These are phyloP conservation scores for Persicaria tinctoria DNA, from an alignment of 148 eudicot genomes.

Conservation along the genomic window DNA sequence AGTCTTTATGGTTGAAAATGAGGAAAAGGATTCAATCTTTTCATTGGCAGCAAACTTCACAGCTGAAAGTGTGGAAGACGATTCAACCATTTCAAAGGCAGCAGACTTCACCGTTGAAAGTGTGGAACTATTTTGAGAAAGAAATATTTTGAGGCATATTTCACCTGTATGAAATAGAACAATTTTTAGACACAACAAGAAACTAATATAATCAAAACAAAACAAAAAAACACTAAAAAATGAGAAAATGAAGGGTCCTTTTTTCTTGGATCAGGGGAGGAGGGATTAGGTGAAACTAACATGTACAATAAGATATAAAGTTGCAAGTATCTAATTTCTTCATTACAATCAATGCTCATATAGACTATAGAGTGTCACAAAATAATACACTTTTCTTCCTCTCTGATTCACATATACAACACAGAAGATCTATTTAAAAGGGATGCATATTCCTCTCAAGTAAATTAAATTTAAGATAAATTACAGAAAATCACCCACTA, in stretches of 20 bases:
- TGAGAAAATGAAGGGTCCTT: background rate
- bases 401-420: background rate
- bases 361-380: background rate
- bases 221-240: background rate
- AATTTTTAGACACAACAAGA: background rate
- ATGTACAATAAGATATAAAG: background rate
- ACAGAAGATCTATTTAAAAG: background rate
- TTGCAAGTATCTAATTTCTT: background rate
- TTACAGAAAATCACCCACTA: background rate
- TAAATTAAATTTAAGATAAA: background rate
- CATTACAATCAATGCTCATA: too few species aligned
- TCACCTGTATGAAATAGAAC: slow-evolving; percentile 42
- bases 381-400: background rate
- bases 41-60: background rate
- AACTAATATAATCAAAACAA: background rate
- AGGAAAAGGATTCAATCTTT: slow-evolving; percentile 15
- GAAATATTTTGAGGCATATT: slow-evolving; percentile 71
- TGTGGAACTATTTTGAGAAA: slow-evolving; percentile 56
- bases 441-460: background rate
- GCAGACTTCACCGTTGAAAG: background rate
- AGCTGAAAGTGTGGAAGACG: background rate
- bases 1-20: background rate
- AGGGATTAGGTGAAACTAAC: background rate
- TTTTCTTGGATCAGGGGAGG: background rate
- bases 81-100: background rate